These are phyloP conservation scores for Kwoniella botswanensis DNA, from an alignment of 768 basidiomycete genomes.

Conservation along the genomic window DNA sequence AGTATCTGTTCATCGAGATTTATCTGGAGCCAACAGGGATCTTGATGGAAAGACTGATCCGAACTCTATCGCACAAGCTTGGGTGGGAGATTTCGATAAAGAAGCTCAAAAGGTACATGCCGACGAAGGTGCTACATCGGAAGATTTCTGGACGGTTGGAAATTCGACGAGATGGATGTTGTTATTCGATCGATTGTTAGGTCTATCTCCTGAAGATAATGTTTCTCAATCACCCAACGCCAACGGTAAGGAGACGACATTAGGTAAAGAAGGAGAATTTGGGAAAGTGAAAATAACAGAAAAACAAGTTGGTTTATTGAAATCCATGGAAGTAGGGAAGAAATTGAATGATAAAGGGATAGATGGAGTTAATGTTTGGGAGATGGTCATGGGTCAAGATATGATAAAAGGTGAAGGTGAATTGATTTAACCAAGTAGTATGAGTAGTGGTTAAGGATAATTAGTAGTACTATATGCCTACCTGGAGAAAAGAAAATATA, in stretches of 20 bases:
- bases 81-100: slow-evolving; percentile 43
- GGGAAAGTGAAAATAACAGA: slow-evolving; percentile 5
- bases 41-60: slow-evolving; percentile 40
- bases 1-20: slow-evolving; percentile 26
- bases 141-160: slow-evolving; percentile 58
- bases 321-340: slow-evolving; percentile 37
- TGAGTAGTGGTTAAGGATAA: background rate
- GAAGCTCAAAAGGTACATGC: slow-evolving; percentile 42
- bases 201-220: slow-evolving; percentile 16
- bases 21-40: slow-evolving; percentile 22
- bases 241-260: slow-evolving; percentile 2
- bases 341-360: slow-evolving; percentile 24
- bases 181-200: slow-evolving; percentile 36
- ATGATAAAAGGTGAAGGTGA: slow-evolving; percentile 48
- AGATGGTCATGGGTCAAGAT: slow-evolving; percentile 56
- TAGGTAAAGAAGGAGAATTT: background rate
- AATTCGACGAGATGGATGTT: slow-evolving; percentile 55
- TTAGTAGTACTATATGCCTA: too few relatives aligned
- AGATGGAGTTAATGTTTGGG: slow-evolving; percentile 50
- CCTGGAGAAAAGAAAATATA: too few relatives aligned
- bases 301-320: slow-evolving; percentile 34
- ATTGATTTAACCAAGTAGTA: slow-evolving; percentile 22
- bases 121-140: slow-evolving; percentile 43
- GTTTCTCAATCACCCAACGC: background rate
- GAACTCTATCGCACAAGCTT: slow-evolving; percentile 49